Evolutionary conservation across 2,329 filamentous ascomycete genomes (phyloP), one percentile per base, ranked within the genome.

Genomic region (Orbilia ellipsospora): DNA sequence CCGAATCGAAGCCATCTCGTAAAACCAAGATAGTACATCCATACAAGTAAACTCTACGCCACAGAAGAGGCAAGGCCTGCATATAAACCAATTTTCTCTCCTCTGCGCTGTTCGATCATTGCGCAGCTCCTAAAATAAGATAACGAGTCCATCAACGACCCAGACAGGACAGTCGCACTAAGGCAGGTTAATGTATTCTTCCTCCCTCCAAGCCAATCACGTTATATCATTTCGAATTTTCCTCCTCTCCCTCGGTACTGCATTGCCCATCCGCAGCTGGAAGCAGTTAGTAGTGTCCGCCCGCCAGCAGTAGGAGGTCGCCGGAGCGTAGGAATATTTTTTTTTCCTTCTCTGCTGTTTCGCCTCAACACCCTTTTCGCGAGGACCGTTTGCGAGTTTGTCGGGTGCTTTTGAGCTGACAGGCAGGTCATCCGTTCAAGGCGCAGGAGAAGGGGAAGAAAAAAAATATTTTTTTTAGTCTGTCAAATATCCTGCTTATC

Each of bases 371-470:
- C 59, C 59, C 59, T 23, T 23, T 23, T 23, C 23, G 23, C 23
- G 4, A 23, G 23, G 23, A 45, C 26, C 36, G 36, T 18, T 54
- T 62, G 44, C 16, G 10, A 52, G 7, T 18, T 62, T 44, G 57
- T 73, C 69, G 69, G 69, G 69, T 73, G 69, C 55, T 66, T 66
- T 73, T 18, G 69, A 73, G 69, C 69, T 73, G 69, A 73, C 69
- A 51, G 69, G 56, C 68, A 59, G 52, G 64, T 67, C 31, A 36
- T 36, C 10, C 31, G 8, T 36, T 36, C 31, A 36, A 7, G 5
- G 31, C 31, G 31, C 10, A 36, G 31, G 31, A 36, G 31, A 36
- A 36, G 31, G 55, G 44, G 36, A 23, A 50, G 55, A 51, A 50
- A n/a, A 10, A 10, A n/a, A 10, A 10, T 48, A n/a, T 48, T 48